Evolutionary conservation across 176 grass and related monocot genomes (phyloP).

Genomic region (Carex littledalei): DNA sequence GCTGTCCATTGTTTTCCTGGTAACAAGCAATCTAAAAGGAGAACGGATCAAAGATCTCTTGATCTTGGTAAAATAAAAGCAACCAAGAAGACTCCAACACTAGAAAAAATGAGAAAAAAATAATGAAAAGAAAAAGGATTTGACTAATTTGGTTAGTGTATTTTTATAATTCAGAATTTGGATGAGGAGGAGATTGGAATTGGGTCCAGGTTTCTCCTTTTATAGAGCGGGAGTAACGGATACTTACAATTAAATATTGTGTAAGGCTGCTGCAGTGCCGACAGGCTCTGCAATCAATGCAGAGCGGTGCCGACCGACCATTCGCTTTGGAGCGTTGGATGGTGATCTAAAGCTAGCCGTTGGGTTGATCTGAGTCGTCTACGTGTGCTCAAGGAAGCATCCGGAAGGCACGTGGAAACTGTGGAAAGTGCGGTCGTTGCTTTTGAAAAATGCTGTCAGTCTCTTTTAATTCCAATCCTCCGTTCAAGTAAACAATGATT

Average conservation of each 20-base stretch:
- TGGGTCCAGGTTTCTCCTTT: neutral
- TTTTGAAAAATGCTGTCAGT: neutral
- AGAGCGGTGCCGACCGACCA: slow-evolving; percentile 45
- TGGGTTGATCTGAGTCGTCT: slow-evolving; percentile 17
- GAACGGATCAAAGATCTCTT: neutral
- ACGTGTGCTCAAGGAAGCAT: neutral
- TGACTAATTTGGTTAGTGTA: neutral
- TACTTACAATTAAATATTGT: neutral
- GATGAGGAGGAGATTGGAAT: neutral
- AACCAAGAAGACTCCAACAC: neutral
- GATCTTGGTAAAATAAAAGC: neutral
- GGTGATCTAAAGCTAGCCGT: slow-evolving; percentile 12
- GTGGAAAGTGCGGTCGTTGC: slow-evolving; percentile 27
- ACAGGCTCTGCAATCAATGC: slow-evolving; percentile 26
- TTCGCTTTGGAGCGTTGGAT: slow-evolving; percentile 30
- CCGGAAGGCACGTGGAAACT: slow-evolving; percentile 40
- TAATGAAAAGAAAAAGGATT: neutral
- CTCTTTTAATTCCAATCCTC: neutral
- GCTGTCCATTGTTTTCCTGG: slow-evolving; percentile 17
- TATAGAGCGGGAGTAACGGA: slow-evolving; percentile 31
- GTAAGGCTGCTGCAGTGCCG: slow-evolving; percentile 26
- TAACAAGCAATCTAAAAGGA: neutral
- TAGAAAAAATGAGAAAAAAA: neutral
- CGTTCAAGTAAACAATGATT: neutral
- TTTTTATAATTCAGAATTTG: neutral